phyloP scores from a whole-genome alignment of 345 rosid species.

The Acer campestre region DNA sequence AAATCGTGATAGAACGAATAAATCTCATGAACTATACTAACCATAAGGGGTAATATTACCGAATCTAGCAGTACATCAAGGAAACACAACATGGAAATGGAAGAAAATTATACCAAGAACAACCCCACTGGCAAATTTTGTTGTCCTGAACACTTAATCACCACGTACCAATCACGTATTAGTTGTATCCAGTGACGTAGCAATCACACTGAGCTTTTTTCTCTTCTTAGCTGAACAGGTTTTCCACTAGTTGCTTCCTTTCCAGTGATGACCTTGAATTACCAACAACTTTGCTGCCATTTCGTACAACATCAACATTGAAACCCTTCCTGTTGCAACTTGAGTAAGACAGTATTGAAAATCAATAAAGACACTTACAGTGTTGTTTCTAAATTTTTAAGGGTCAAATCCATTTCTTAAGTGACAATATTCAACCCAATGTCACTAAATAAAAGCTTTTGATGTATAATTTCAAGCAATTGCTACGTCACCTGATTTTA shows the following conservation, averaged over 20 bases:
- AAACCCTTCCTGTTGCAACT: slow-evolving; percentile 33
- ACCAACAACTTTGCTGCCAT: slow-evolving; percentile 32
- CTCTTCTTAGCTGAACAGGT: slow-evolving; percentile 33
- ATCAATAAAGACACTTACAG: background rate
- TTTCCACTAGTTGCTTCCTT: slow-evolving; percentile 37
- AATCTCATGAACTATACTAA: too few relatives aligned
- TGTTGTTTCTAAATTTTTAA: slow-evolving; percentile 7
- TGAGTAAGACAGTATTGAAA: background rate
- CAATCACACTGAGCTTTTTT: slow-evolving; percentile 41
- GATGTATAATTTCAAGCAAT: background rate
- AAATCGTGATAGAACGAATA: too few relatives aligned
- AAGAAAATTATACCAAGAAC: too few relatives aligned
- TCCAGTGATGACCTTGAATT: slow-evolving; percentile 38
- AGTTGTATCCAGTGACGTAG: too few relatives aligned
- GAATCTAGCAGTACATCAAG: too few relatives aligned
- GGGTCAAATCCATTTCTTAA: slow-evolving; percentile 11
- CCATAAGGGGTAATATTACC: too few relatives aligned
- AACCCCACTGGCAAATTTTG: too few relatives aligned
- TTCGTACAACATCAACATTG: slow-evolving; percentile 29
- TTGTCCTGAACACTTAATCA: too few relatives aligned
- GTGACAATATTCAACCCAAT: background rate
- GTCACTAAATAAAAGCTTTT: slow-evolving; percentile 5
- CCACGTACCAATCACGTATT: too few relatives aligned
- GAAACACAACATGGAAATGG: too few relatives aligned
- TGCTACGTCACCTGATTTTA: slow-evolving; percentile 43